phyloP scores from a whole-genome alignment of 129 eudicot genomes.

The Chrysanthemum lavandulifolium region DNA sequence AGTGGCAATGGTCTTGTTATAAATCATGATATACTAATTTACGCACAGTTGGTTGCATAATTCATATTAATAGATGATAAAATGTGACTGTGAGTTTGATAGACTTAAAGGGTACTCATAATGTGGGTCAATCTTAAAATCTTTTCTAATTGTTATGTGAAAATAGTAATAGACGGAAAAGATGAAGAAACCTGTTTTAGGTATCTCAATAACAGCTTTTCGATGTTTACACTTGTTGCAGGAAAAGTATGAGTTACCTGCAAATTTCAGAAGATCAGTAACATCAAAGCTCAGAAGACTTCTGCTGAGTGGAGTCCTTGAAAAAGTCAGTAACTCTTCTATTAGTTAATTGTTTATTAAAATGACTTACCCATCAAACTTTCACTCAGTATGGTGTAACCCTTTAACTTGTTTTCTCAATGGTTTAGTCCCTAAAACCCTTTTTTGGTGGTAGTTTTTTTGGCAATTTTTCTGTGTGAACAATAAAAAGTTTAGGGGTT shows the following conservation, averaged over 20 bases:
- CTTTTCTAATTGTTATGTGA: not conserved
- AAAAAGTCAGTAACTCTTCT: not conserved
- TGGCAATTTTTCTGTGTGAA: too few relatives aligned
- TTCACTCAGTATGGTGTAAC: too few relatives aligned
- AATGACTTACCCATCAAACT: not conserved
- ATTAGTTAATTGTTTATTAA: not conserved
- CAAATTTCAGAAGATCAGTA: not conserved
- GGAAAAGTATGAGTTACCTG: not conserved
- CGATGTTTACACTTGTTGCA: not conserved
- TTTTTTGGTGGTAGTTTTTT: too few relatives aligned
- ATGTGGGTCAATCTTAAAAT: too few relatives aligned
- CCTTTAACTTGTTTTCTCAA: too few relatives aligned
- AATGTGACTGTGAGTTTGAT: too few relatives aligned
- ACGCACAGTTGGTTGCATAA: not conserved
- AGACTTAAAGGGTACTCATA: too few relatives aligned
- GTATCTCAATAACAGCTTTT: not conserved
- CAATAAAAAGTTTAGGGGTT: too few relatives aligned
- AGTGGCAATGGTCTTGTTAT: not conserved
- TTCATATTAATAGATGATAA: too few relatives aligned
- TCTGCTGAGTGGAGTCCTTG: not conserved
- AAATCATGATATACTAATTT: not conserved
- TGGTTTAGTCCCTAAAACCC: too few relatives aligned
- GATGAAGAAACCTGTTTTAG: not conserved
- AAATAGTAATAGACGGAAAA: not conserved
- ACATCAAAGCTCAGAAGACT: not conserved